Percentiles rank a stretch among this genome's conserved stretches.
Evolutionary conservation across 2,329 filamentous ascomycete species (phyloP).

Genomic region (Diaporthe ilicicola): DNA sequence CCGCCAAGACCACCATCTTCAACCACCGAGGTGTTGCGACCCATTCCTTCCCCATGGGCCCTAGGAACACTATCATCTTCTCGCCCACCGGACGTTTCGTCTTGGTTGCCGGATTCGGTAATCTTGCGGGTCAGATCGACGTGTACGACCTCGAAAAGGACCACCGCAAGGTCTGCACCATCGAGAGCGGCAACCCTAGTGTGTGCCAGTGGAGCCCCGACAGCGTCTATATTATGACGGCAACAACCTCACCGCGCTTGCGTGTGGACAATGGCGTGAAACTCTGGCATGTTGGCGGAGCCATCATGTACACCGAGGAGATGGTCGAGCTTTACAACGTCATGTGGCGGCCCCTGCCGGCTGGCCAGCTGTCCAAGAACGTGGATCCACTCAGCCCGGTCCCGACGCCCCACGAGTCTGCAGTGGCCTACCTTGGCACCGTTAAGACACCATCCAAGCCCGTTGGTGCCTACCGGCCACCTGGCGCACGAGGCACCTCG

Average conservation of each 20-base stretch:
- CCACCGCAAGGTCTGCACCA: slow-evolving; percentile 89
- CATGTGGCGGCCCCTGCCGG: slow-evolving; percentile 81
- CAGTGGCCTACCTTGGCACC: slow-evolving; percentile 80
- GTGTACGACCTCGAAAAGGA: slow-evolving; percentile 97
- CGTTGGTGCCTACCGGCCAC: slow-evolving; percentile 94
- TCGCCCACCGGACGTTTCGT: slow-evolving; percentile 94
- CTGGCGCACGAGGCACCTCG: slow-evolving; percentile 86
- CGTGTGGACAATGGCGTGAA: slow-evolving; percentile 97
- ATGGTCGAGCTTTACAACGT: slow-evolving; percentile 95
- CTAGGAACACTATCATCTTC: slow-evolving; percentile 94
- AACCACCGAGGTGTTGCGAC: slow-evolving; percentile 84
- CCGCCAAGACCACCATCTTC: slow-evolving; percentile 98
- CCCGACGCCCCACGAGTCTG: slow-evolving; percentile 83
- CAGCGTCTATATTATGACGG: slow-evolving; percentile 93
- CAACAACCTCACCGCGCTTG: slow-evolving; percentile 94
- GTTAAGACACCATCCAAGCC: slow-evolving; percentile 96
- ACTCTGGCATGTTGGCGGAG: slow-evolving; percentile 90
- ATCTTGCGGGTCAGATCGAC: slow-evolving; percentile 96
- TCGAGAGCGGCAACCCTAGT: slow-evolving; percentile 94
- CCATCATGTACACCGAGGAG: slow-evolving; percentile 94
- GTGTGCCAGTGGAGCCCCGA: slow-evolving; percentile 98
- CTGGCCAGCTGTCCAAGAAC: slow-evolving; percentile 60
- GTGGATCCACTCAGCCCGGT: slow-evolving; percentile 78
- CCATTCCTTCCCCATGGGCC: slow-evolving; percentile 85
- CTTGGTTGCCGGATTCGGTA: slow-evolving; percentile 94